Conservation (phyloP, 2,329 filamentous ascomycete genomes). For the Alternaria postmessia region DNA sequence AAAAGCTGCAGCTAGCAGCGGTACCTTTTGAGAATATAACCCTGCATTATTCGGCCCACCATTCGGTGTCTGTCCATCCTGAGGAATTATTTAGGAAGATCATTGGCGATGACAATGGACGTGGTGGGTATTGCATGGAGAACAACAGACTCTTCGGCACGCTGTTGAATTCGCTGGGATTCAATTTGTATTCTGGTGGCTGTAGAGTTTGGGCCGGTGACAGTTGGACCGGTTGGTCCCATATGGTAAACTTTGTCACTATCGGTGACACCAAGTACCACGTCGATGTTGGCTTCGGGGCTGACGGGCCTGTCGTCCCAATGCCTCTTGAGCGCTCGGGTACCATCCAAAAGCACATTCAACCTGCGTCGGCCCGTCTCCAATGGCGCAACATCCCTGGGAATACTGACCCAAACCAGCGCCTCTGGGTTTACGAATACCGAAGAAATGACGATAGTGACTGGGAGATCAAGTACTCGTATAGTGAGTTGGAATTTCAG, state of each 20-base stretch:
- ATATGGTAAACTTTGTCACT: slow-evolving; percentile 57
- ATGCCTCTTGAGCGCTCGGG: slow-evolving; percentile 48
- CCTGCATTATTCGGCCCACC: slow-evolving; percentile 57
- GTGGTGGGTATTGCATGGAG: slow-evolving; percentile 70
- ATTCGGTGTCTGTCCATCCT: slow-evolving; percentile 58
- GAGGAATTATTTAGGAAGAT: slow-evolving; percentile 63
- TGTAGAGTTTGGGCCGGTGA: slow-evolving; percentile 49
- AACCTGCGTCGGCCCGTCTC: slow-evolving; percentile 43
- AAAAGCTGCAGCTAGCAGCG: slow-evolving; percentile 54
- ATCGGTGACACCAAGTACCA: slow-evolving; percentile 45
- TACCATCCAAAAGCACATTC: slow-evolving; percentile 36
- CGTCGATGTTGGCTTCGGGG: slow-evolving; percentile 57
- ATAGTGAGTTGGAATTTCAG: slow-evolving; percentile 58
- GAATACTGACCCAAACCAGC: slow-evolving; percentile 47
- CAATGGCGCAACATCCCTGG: slow-evolving; percentile 45
- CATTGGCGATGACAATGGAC: slow-evolving; percentile 56
- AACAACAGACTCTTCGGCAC: slow-evolving; percentile 63
- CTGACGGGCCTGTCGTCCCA: slow-evolving; percentile 49
- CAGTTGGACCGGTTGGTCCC: slow-evolving; percentile 47
- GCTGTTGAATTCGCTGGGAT: slow-evolving; percentile 62
- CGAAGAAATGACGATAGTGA: slow-evolving; percentile 49
- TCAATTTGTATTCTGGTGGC: slow-evolving; percentile 52
- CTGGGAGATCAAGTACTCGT: slow-evolving; percentile 71
- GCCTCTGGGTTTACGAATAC: slow-evolving; percentile 56
- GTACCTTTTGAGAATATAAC: slow-evolving; percentile 67